Evolutionary conservation across 805 yeast species (phyloP).

Genomic region (Wickerhamomyces alni): DNA sequence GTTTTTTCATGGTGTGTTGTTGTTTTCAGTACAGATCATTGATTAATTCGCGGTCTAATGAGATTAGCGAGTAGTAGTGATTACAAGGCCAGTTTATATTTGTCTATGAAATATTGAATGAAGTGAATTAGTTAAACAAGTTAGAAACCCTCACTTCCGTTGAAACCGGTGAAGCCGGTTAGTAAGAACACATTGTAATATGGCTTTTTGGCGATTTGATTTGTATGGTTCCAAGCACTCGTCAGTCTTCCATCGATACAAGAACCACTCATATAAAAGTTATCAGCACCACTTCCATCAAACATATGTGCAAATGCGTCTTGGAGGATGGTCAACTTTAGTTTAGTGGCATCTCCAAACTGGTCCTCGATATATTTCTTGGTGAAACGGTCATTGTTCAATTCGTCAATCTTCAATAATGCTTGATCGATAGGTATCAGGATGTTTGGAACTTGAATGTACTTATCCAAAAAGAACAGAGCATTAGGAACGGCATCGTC

Average conservation of each 20-base stretch:
- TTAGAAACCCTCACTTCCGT: constrained; percentile 60
- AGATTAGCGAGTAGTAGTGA: no score
- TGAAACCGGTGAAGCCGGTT: constrained; percentile 70
- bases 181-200: constrained; percentile 56
- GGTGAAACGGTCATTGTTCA: constrained; percentile 43
- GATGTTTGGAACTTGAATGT: constrained; percentile 73
- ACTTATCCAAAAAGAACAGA: constrained; percentile 70
- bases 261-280: constrained; percentile 77
- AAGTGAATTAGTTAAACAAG: no score
- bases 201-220: constrained; percentile 59
- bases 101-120: no score
- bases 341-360: constrained; percentile 48
- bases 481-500: constrained; percentile 85
- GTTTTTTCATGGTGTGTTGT: no score
- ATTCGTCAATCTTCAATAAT: constrained; percentile 46
- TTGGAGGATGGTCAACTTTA: constrained; percentile 39
- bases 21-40: no score
- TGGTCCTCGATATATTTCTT: constrained; percentile 49
- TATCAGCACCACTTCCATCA: constrained; percentile 82
- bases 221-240: constrained; percentile 81
- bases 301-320: constrained; percentile 42
- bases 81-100: no score
- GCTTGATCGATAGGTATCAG: constrained; percentile 65
- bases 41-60: no score
- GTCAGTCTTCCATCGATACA: constrained; percentile 82